Evolutionary conservation across 345 rosid species (phyloP).

Genomic region (Bruguiera parviflora): DNA sequence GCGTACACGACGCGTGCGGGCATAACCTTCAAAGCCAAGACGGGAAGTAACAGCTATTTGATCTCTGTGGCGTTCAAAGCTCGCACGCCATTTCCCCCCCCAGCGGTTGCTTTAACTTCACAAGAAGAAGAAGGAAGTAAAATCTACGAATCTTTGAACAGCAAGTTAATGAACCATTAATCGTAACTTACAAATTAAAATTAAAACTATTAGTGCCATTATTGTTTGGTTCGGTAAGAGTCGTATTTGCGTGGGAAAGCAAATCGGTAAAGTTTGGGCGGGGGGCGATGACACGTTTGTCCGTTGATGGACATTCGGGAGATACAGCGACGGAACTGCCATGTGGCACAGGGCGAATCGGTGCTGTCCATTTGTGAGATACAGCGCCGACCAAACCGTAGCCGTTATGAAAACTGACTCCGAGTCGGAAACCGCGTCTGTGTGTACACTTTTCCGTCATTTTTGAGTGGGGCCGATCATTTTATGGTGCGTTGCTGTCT

Average conservation of each 20-base stretch:
- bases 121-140: background rate
- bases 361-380: background rate
- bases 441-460: no score
- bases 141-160: no score
- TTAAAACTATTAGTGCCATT: no score
- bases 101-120: constrained; percentile 29
- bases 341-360: constrained; percentile 17
- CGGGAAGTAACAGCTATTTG: background rate
- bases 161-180: no score
- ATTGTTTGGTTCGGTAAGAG: background rate
- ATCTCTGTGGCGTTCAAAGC: constrained; percentile 5
- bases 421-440: background rate
- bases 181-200: no score
- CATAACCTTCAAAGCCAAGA: background rate
- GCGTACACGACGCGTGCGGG: background rate
- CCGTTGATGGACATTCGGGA: background rate
- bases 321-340: constrained; percentile 14
- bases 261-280: background rate
- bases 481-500: no score
- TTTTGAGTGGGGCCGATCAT: no score
- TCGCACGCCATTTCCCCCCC: constrained; percentile 13
- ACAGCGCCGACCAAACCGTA: background rate
- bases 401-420: background rate
- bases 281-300: constrained; percentile 5
- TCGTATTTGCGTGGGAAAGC: background rate